Conservation (phyloP, 805 yeast genomes). For the Candida michaelii region DNA sequence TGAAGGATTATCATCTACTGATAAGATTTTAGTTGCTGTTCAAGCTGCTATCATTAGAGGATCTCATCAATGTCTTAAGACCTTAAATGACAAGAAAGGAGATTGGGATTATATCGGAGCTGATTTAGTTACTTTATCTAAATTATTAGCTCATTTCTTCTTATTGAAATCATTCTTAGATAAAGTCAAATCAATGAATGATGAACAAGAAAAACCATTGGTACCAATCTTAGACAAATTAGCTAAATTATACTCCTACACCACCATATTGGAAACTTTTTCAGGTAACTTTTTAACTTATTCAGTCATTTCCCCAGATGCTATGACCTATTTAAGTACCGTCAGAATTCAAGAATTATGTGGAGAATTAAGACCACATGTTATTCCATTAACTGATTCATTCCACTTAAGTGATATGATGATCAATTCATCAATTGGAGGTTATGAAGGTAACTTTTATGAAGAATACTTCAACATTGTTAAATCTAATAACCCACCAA, state of each 20-base stretch:
- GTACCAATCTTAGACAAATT: slow-evolving; percentile 31
- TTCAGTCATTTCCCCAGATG: slow-evolving; percentile 29
- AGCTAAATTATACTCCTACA: slow-evolving; percentile 33
- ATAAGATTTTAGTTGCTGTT: slow-evolving; percentile 35
- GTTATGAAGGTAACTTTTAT: slow-evolving; percentile 44
- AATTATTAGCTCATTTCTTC: slow-evolving; percentile 45
- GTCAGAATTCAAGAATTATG: slow-evolving; percentile 33
- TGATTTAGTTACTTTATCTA: slow-evolving; percentile 40
- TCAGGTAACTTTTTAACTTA: slow-evolving; percentile 37
- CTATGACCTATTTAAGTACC: slow-evolving; percentile 28
- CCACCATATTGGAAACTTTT: slow-evolving; percentile 33
- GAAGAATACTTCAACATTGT: slow-evolving; percentile 42
- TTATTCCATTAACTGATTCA: slow-evolving; percentile 42
- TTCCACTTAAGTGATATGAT: slow-evolving; percentile 45
- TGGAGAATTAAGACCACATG: slow-evolving; percentile 39
- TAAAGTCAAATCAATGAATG: slow-evolving; percentile 22
- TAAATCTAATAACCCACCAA: slow-evolving; percentile 34
- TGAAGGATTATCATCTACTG: slow-evolving; percentile 27
- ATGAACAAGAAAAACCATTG: slow-evolving; percentile 22
- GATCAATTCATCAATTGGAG: slow-evolving; percentile 44
- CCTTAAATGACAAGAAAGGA: slow-evolving; percentile 24
- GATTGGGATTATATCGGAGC: slow-evolving; percentile 39
- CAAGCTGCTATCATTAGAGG: slow-evolving; percentile 41
- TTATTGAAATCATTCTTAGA: slow-evolving; percentile 32
- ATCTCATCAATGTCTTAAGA: slow-evolving; percentile 27